phyloP scores from a whole-genome alignment of 2,329 filamentous ascomycete species.

The Graphium sp. region DNA sequence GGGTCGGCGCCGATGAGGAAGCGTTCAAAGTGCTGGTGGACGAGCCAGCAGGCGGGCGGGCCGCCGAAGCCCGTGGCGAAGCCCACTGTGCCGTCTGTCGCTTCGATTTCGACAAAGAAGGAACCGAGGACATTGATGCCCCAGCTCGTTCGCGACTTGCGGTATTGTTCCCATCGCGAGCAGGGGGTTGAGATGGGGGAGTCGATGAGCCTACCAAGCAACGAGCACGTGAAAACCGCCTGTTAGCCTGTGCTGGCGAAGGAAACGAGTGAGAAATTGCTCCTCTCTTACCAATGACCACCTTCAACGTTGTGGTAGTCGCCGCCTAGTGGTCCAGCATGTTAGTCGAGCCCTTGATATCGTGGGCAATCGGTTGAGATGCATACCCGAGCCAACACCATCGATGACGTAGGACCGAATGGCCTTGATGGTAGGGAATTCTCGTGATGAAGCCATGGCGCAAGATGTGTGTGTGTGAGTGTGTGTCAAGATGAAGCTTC shows the following conservation, averaged over 20 bases:
- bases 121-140: slow-evolving; percentile 91
- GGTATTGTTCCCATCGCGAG: slow-evolving; percentile 77
- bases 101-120: slow-evolving; percentile 81
- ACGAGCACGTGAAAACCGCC: not conserved
- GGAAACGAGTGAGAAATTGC: slow-evolving; percentile 1
- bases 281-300: slow-evolving; percentile 50
- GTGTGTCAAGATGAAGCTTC: slow-evolving; percentile 1
- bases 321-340: slow-evolving; percentile 28
- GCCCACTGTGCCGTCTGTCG: slow-evolving; percentile 77
- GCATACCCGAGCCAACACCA: slow-evolving; percentile 37
- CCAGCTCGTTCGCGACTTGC: slow-evolving; percentile 77
- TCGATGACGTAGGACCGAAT: slow-evolving; percentile 57
- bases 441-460: slow-evolving; percentile 29
- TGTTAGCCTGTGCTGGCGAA: not conserved
- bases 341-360: too few species aligned
- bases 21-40: slow-evolving; percentile 82
- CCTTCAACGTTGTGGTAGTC: slow-evolving; percentile 87
- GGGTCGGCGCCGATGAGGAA: slow-evolving; percentile 84
- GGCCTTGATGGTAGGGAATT: slow-evolving; percentile 62
- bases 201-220: slow-evolving; percentile 64
- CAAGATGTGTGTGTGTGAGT: not conserved
- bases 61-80: slow-evolving; percentile 92
- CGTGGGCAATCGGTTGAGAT: not conserved
- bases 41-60: slow-evolving; percentile 84
- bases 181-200: slow-evolving; percentile 85